Percentiles rank a stretch among this genome's conserved stretches.
These are phyloP conservation scores for Olyra latifolia DNA, from an alignment of 176 grass and related monocot genomes.

Conservation along the genomic window DNA sequence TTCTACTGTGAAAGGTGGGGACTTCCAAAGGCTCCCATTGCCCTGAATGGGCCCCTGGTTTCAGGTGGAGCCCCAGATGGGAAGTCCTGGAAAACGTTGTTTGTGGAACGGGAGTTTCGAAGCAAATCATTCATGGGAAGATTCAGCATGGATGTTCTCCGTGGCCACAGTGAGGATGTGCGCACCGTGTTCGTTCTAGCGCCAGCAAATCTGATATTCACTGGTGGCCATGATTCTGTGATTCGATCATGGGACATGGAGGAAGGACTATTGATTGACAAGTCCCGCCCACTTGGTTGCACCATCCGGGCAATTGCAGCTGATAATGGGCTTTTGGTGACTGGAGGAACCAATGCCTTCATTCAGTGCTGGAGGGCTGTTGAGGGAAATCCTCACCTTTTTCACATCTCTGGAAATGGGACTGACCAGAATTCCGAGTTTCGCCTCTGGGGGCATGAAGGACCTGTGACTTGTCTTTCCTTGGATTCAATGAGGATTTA, in stretches of 20 bases:
- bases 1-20: constrained; percentile 94
- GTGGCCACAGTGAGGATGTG: constrained; percentile 78
- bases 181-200: constrained; percentile 70
- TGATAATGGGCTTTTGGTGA: constrained; percentile 72
- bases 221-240: constrained; percentile 72
- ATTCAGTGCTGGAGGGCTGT: constrained; percentile 85
- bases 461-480: constrained; percentile 85
- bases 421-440: constrained; percentile 52
- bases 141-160: constrained; percentile 67
- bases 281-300: constrained; percentile 79
- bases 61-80: constrained; percentile 29
- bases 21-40: constrained; percentile 8
- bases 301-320: constrained; percentile 84
- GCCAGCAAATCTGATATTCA: constrained; percentile 77
- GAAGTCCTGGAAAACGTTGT: constrained; percentile 77
- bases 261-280: constrained; percentile 72
- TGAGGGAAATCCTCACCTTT: constrained; percentile 62
- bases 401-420: constrained; percentile 51
- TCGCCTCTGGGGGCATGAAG: constrained; percentile 94
- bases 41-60: constrained; percentile 15
- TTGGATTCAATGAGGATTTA: constrained; percentile 79
- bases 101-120: constrained; percentile 79
- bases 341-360: constrained; percentile 77
- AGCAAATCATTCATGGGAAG: constrained; percentile 82
- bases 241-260: constrained; percentile 92